Base-by-base conservation (phyloP, 2,329 filamentous ascomycete species). In the Sporothrix brasiliensis region DNA sequence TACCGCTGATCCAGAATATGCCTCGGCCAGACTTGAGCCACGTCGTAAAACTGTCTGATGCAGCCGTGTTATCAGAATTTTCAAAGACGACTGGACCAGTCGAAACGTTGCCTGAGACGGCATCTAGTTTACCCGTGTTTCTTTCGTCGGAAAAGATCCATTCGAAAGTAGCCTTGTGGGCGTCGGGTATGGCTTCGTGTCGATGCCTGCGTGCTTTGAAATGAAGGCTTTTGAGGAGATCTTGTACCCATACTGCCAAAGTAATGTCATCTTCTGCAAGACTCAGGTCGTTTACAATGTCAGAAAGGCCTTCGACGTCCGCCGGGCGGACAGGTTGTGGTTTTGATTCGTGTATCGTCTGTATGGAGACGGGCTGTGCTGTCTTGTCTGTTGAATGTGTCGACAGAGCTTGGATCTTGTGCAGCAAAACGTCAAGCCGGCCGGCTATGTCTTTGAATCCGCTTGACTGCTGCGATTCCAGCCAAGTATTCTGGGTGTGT, bases 1-100 rank as follows among this genome's bases (percentile, higher is more conserved):
- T 70, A 14, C 71, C 71, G 27, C 27, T 68, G 63, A 72, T 63
- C 68, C 68, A 70, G 47, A 70, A 72, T 3, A n/a, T n/a, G 30
- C 65, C 69, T 30, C 13, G 27, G n/a, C 65, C 69, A 10, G 41
- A 61, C 39, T 61, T 16, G 3, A 70, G 66, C 69, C 69, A 70
- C 19, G 44, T 19, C 34, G 19, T 30, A 41, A 67, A 70, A 13
- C 19, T 65, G 41, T 2, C 16, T 47, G 39, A n/a, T 30, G 60
- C 16, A 39, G 24, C n/a, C 14, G 2, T 49, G 41, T 5, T 27
- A 24, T 47, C 60, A 4, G 60, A 27, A 19, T 63, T 41, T 24
- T 16, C 7, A 4, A 24, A 24, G 24, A 24, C 24, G 24, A 2
- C 24, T 24, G 27, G 4, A 4, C 27, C 27, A 30, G 27, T 30